Evolutionary conservation across 441 rosid genomes (phyloP).

Genomic region (Gossypium trilobum): DNA sequence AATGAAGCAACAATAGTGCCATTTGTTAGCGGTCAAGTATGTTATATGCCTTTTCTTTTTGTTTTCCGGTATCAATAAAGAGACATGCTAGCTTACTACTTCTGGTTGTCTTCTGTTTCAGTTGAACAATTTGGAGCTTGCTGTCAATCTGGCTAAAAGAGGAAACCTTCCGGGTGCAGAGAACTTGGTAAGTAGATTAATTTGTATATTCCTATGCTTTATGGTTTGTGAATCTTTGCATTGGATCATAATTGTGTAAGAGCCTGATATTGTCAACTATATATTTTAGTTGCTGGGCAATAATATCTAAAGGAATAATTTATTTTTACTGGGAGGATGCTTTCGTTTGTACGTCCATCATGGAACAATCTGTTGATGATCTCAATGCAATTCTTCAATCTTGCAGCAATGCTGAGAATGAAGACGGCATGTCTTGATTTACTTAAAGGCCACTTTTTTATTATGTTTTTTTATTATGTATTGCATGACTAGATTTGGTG

Average conservation of each 20-base stretch:
- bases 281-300: background rate
- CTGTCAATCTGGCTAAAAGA: conserved; percentile 86
- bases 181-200: conserved; percentile 48
- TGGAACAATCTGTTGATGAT: background rate
- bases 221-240: background rate
- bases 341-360: background rate
- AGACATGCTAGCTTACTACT: conserved; percentile 15
- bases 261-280: background rate
- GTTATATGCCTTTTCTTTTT: conserved; percentile 15
- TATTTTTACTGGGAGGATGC: background rate
- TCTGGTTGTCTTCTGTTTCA: conserved; percentile 24
- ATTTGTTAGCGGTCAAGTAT: conserved; percentile 93
- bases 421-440: background rate
- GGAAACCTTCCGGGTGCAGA: conserved; percentile 95
- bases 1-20: conserved; percentile 93
- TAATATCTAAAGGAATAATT: background rate
- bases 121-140: conserved; percentile 85
- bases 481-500: background rate
- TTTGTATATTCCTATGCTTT: background rate
- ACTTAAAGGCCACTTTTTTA: background rate
- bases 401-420: background rate
- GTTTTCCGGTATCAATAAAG: background rate
- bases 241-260: background rate
- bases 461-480: background rate
- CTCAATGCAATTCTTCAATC: background rate